Conservation (phyloP, 805 yeast species). For the Candida maltosa region DNA sequence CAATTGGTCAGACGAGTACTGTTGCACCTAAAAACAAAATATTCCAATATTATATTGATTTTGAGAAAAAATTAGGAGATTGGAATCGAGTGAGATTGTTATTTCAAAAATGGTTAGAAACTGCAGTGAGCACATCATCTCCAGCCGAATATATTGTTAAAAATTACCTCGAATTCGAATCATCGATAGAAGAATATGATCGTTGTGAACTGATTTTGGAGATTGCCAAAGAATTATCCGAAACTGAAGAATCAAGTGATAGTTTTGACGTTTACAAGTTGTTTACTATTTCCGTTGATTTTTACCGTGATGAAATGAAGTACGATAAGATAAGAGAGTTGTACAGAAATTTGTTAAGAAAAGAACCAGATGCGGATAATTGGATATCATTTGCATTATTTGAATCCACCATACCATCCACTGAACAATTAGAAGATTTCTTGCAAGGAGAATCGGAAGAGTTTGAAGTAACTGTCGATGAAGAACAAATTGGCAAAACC, state of each 20-base stretch:
- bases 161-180: conserved; percentile 68
- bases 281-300: conserved; percentile 45
- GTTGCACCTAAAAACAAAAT: conserved; percentile 54
- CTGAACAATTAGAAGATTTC: conserved; percentile 43
- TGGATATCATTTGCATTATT: conserved; percentile 73
- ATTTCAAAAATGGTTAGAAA: conserved; percentile 63
- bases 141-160: conserved; percentile 45
- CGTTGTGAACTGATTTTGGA: conserved; percentile 65
- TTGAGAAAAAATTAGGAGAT: conserved; percentile 70
- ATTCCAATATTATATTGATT: conserved; percentile 58
- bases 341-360: conserved; percentile 37
- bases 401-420: conserved; percentile 64
- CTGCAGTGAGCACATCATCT: conserved; percentile 11
- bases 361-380: conserved; percentile 16
- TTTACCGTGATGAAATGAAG: conserved; percentile 57
- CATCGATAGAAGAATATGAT: conserved; percentile 60
- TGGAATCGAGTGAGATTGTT: conserved; percentile 76
- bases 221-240: conserved; percentile 39
- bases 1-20: conserved; percentile 51
- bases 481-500: conserved; percentile 47
- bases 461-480: conserved; percentile 49
- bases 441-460: conserved; percentile 47
- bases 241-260: conserved; percentile 25
- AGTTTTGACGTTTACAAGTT: conserved; percentile 19
- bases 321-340: conserved; percentile 54